Conservation (phyloP, 805 yeast genomes). For the Vanderwaltozyma yarrowii region DNA sequence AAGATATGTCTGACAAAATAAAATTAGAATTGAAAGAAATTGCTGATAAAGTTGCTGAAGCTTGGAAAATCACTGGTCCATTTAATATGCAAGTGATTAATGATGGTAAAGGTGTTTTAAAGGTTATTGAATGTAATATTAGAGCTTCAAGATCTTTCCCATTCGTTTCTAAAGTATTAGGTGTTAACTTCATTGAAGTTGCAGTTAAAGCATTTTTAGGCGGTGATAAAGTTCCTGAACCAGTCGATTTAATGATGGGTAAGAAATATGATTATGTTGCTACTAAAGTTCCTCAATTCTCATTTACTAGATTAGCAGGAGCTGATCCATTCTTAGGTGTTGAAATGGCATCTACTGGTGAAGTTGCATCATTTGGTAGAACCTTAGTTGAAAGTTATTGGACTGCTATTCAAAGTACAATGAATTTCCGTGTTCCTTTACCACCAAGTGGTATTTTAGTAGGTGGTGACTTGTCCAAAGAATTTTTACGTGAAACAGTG, state of each 20-base stretch:
- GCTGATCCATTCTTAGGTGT: conserved; percentile 99
- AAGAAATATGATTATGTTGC: conserved; percentile 75
- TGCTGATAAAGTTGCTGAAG: conserved; percentile 87
- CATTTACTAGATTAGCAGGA: conserved; percentile 96
- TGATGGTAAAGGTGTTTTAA: conserved; percentile 59
- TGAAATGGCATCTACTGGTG: conserved; percentile 99
- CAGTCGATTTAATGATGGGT: conserved; percentile 69
- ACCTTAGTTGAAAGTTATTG: conserved; percentile 87
- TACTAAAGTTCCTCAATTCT: conserved; percentile 96
- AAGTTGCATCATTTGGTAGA: conserved; percentile 92
- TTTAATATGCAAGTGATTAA: conserved; percentile 96
- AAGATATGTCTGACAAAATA: conserved; percentile 52
- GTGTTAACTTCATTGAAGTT: conserved; percentile 87
- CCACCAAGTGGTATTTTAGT: conserved; percentile 85
- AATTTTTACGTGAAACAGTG: conserved; percentile 66
- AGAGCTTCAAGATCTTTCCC: conserved; percentile 99
- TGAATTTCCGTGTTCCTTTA: conserved; percentile 90
- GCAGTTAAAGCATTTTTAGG: conserved; percentile 82
- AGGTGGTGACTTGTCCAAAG: conserved; percentile 70
- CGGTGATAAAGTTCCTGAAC: conserved; percentile 58
- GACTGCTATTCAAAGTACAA: conserved; percentile 93
- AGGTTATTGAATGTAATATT: conserved; percentile 97
- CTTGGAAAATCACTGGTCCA: conserved; percentile 96
- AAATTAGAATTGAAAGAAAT: conserved; percentile 72
- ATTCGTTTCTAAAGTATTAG: conserved; percentile 93